These are phyloP conservation scores for Talaromyces albobiverticillius DNA, from an alignment of 2,329 filamentous ascomycete species.

Conservation along the genomic window DNA sequence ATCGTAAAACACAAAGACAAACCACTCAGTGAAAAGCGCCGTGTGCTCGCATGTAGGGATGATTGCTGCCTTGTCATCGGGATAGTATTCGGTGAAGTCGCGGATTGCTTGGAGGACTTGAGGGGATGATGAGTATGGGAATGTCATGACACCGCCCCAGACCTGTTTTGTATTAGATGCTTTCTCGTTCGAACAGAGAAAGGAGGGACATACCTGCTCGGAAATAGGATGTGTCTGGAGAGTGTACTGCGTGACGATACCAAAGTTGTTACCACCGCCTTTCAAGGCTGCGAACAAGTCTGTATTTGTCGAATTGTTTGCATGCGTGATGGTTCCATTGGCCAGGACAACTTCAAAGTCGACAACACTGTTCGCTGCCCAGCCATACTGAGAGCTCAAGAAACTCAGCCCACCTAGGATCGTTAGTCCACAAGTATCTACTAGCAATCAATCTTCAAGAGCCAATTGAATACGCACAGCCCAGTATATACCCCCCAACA, in stretches of 20 bases:
- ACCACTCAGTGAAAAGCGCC: constrained; percentile 52
- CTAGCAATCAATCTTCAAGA: background rate
- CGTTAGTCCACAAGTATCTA: constrained; percentile 14
- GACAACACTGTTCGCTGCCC: constrained; percentile 47
- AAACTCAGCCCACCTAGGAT: constrained; percentile 43
- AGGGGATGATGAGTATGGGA: constrained; percentile 36
- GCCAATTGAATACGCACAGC: constrained; percentile 28
- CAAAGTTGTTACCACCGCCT: constrained; percentile 44
- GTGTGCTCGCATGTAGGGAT: constrained; percentile 55
- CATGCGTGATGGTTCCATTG: constrained; percentile 44
- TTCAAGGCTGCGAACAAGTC: constrained; percentile 44
- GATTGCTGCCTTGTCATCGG: constrained; percentile 59
- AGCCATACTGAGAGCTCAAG: constrained; percentile 50
- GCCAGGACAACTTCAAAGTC: constrained; percentile 49
- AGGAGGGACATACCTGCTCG: constrained; percentile 21
- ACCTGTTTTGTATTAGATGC: constrained; percentile 23
- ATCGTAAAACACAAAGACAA: constrained; percentile 64
- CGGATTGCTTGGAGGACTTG: constrained; percentile 31
- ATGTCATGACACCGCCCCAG: constrained; percentile 49
- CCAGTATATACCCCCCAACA: constrained; percentile 47
- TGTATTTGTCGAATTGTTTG: constrained; percentile 35
- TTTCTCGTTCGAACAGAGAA: no score
- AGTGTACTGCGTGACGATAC: constrained; percentile 42
- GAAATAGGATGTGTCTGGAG: constrained; percentile 31
- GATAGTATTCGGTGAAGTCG: constrained; percentile 46